A percentile compares a stretch with the other conserved stretches of the same genome.
These are phyloP conservation scores for Trypanosoma mega DNA, from an alignment of 208 protist species.

Conservation along the genomic window DNA sequence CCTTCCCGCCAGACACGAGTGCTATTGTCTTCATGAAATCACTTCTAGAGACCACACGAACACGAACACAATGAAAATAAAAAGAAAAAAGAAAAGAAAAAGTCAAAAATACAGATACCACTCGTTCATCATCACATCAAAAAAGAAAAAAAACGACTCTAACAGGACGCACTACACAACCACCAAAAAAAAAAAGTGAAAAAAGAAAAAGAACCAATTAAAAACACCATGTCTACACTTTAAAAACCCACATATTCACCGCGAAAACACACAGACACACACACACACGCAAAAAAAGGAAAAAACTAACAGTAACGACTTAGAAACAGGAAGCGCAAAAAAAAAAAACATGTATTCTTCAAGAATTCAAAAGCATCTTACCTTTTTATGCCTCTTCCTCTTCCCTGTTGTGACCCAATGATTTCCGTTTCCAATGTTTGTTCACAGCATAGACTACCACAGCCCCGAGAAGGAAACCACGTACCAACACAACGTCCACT, in stretches of 20 bases:
- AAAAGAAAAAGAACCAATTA: slow-evolving; percentile 2
- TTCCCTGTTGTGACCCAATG: too few species aligned
- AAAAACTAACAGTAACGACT: too few species aligned
- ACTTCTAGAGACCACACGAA: too few species aligned
- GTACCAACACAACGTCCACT: slow-evolving; percentile 17
- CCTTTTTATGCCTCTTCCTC: too few species aligned
- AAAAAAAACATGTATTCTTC: too few species aligned
- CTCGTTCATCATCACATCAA: background rate
- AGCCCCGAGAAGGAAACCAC: slow-evolving; percentile 11
- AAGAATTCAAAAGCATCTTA: too few species aligned
- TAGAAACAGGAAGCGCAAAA: too few species aligned
- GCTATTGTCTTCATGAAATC: slow-evolving; percentile 95
- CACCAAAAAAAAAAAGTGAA: slow-evolving; percentile 8
- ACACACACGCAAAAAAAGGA: too few species aligned
- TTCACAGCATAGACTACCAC: slow-evolving; percentile 3
- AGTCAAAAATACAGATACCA: background rate
- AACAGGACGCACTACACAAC: background rate
- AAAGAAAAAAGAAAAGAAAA: slow-evolving; percentile 1
- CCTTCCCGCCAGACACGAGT: slow-evolving; percentile 98
- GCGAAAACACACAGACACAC: too few species aligned
- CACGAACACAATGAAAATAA: background rate
- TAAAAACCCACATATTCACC: too few species aligned
- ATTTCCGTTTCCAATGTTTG: background rate
- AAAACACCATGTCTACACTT: background rate
- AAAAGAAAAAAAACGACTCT: slow-evolving; percentile 9